Evolutionary conservation across 2,329 filamentous ascomycete species (phyloP).

Genomic region (Talaromyces marneffei): DNA sequence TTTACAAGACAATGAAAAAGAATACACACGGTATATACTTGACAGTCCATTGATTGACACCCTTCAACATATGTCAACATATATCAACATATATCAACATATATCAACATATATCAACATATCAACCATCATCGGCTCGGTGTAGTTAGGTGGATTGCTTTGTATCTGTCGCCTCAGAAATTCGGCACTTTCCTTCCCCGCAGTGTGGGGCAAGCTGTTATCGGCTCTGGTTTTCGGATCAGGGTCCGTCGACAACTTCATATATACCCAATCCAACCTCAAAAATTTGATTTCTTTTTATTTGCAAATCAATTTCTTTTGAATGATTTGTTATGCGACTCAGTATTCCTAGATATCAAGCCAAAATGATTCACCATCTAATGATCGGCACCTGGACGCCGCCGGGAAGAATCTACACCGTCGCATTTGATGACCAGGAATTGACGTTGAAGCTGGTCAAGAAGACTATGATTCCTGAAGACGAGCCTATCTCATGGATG

Average conservation of each 20-base stretch:
- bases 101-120: neutral
- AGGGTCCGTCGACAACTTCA: neutral
- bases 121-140: neutral
- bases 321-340: neutral
- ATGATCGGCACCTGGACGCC: constrained; percentile 92
- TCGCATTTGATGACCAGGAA: constrained; percentile 78
- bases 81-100: no score
- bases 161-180: neutral
- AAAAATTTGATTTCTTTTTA: neutral
- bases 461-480: constrained; percentile 70
- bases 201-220: constrained; percentile 7
- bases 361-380: constrained; percentile 74
- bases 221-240: constrained; percentile 15
- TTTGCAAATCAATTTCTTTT: neutral
- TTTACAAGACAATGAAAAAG: neutral
- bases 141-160: neutral
- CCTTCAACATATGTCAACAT: no score
- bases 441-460: constrained; percentile 69
- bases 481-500: constrained; percentile 93
- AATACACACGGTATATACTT: no score
- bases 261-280: neutral
- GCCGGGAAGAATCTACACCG: constrained; percentile 82
- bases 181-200: constrained; percentile 10
- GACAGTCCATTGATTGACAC: no score
- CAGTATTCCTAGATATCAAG: constrained; percentile 15